Evolutionary conservation across 768 basidiomycete species (phyloP), one percentile per base, ranked within the genome.

Genomic region (Rickenella mellea): DNA sequence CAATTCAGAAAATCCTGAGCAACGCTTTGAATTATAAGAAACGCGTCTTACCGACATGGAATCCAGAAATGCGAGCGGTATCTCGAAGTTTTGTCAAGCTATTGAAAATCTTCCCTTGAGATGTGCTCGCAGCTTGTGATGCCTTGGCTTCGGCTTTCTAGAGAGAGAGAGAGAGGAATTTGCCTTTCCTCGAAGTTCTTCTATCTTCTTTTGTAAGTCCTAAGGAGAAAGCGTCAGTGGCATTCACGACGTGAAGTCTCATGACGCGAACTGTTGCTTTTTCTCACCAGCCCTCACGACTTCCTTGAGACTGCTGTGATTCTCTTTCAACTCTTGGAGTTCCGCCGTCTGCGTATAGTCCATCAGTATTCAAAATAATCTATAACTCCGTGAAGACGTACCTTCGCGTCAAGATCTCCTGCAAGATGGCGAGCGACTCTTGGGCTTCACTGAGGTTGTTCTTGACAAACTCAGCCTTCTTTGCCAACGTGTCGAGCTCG

Each of bases 81-180:
- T 79, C 76, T 50, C 78, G 79, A 37, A 93, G 69, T 44, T 79
- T 78, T 41, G 74, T 89, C 28, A 99, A 68, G 39, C 81, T 80
- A 28, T 86, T 80, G 10, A 97, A 68, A 1, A 98, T 91, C 40
- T 74, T 80, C 54, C 84, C 87, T 55, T 91, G 87, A 1, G 86
- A 87, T 17, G 74, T 80, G 55, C 73, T 92, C 17, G 85, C 83
- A 5, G 84, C 83, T 52, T 94, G 83, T 3, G 80, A 88, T 1
- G 90, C 79, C 58, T 71, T 90, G 0, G 94, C 94, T 55, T 98
- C 96, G 7, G 90, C 84, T 2, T 79, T 73, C 54, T 80, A 87
- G 53, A 85, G 80, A 3, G 89, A 74, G 1, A 78, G 66, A 1
- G 74, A 67, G 1, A 67, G 1, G 74, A 67, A 1, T 74, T 69